Conservation (phyloP, 169 alveolate genomes). For the Ichthyophthirius multifiliis region DNA sequence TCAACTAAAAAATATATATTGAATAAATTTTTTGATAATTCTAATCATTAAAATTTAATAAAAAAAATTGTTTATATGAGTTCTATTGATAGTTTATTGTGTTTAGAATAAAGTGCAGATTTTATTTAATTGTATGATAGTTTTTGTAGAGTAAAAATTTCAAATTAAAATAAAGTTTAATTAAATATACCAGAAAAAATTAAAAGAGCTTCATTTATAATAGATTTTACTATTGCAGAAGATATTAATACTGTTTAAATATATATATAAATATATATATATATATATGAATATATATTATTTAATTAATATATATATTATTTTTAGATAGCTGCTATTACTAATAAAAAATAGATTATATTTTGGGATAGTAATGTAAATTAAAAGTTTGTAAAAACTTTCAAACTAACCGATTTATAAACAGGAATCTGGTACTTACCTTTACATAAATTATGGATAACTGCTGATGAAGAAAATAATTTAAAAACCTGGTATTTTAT, state of each 20-base stretch:
- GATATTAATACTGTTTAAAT: no score
- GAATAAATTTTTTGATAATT: conserved; percentile 37
- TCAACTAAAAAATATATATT: conserved; percentile 41
- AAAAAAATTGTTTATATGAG: conserved; percentile 16
- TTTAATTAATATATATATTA: no score
- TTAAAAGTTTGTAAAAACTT: conserved; percentile 11
- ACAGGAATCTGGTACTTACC: conserved; percentile 44
- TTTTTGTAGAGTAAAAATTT: no score
- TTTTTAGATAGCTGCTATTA: conserved; percentile 47
- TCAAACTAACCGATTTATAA: conserved; percentile 20
- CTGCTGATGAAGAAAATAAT: conserved; percentile 53
- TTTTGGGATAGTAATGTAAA: conserved; percentile 43
- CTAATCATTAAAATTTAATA: conserved; percentile 34
- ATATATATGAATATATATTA: no score
- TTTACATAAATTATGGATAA: conserved; percentile 51
- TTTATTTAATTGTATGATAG: no score
- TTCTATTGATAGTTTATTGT: background rate
- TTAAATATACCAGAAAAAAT: no score
- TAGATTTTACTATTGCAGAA: conserved; percentile 13
- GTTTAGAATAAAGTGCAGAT: conserved; percentile 32
- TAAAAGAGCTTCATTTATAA: background rate
- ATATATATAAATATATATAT: no score
- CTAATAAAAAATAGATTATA: conserved; percentile 26
- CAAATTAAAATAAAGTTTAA: no score
- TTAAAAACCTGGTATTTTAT: conserved; percentile 39